Evolutionary conservation across 306 rosid genomes (phyloP).

Genomic region (Sicyos baderoa): DNA sequence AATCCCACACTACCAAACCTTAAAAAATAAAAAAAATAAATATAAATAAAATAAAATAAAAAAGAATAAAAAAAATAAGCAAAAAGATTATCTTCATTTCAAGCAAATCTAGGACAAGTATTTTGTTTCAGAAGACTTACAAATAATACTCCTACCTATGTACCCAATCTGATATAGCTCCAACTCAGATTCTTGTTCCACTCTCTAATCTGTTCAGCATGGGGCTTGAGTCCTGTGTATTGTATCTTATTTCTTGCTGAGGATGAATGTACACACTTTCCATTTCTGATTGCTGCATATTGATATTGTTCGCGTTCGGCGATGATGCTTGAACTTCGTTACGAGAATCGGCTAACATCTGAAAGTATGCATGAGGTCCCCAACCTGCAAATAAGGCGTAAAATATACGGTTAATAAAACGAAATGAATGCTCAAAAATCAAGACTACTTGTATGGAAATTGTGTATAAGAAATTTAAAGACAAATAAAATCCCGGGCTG

Average conservation of each 20-base stretch:
- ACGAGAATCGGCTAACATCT: constrained; percentile 23
- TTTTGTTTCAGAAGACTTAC: not conserved
- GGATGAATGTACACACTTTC: constrained; percentile 14
- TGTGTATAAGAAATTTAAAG: too few relatives aligned
- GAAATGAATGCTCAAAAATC: not conserved
- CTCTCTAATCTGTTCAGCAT: constrained; percentile 41
- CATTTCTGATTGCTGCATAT: constrained; percentile 1
- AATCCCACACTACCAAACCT: not conserved
- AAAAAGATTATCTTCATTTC: constrained; percentile 7
- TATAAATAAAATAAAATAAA: not conserved
- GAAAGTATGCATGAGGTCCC: constrained; percentile 27
- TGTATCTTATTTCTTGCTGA: constrained; percentile 12
- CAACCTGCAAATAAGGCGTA: constrained; percentile 10
- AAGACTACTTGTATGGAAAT: not conserved
- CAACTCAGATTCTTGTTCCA: constrained; percentile 39
- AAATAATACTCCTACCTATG: too few relatives aligned
- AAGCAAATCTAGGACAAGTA: not conserved
- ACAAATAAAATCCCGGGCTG: too few relatives aligned
- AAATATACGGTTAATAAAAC: not conserved
- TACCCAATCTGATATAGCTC: constrained; percentile 9
- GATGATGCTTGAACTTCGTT: constrained; percentile 21
- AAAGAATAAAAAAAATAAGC: not conserved
- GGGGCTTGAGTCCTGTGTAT: constrained; percentile 28
- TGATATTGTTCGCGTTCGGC: constrained; percentile 2
- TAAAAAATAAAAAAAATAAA: too few relatives aligned